Conservation (phyloP, 148 eudicot genomes). For the Salicornia ramosissima region DNA sequence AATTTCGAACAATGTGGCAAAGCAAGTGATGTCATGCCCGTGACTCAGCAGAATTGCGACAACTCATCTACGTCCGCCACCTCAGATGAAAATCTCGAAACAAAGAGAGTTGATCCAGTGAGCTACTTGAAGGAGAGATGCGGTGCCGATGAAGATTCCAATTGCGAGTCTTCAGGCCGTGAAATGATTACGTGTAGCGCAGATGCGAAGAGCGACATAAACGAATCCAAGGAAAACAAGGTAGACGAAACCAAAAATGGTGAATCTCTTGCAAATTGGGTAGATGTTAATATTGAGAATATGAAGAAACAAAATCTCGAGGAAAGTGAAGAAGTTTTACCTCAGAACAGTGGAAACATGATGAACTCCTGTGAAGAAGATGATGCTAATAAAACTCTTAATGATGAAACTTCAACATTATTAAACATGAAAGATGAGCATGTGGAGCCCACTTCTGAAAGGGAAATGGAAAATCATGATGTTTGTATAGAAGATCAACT, state of each 20-base stretch:
- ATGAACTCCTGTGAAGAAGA: conserved; percentile 21
- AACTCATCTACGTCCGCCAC: conserved; percentile 33
- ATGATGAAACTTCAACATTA: conserved; percentile 27
- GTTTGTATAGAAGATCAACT: conserved; percentile 13
- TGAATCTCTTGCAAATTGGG: conserved; percentile 22
- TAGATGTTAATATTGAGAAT: conserved; percentile 36
- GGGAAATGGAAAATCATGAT: conserved; percentile 20
- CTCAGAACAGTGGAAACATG: conserved; percentile 10
- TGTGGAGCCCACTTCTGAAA: conserved; percentile 26
- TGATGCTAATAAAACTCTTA: conserved; percentile 20
- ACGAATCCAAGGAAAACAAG: conserved; percentile 36
- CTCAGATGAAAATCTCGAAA: conserved; percentile 57
- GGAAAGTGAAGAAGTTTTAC: conserved; percentile 17
- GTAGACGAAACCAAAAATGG: conserved; percentile 20
- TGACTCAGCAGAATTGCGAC: conserved; percentile 31
- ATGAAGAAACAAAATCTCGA: conserved; percentile 24
- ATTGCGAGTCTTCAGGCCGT: conserved; percentile 41
- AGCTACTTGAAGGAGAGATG: conserved; percentile 54
- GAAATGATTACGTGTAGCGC: conserved; percentile 37
- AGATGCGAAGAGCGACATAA: conserved; percentile 37
- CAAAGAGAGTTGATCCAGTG: conserved; percentile 81
- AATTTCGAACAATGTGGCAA: conserved; percentile 32
- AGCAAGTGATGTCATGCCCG: conserved; percentile 20
- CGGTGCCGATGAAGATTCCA: conserved; percentile 52
- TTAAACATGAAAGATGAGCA: conserved; percentile 20